Evolutionary conservation across 2,329 filamentous ascomycete species (phyloP).

Genomic region (Alternaria tenuissima): DNA sequence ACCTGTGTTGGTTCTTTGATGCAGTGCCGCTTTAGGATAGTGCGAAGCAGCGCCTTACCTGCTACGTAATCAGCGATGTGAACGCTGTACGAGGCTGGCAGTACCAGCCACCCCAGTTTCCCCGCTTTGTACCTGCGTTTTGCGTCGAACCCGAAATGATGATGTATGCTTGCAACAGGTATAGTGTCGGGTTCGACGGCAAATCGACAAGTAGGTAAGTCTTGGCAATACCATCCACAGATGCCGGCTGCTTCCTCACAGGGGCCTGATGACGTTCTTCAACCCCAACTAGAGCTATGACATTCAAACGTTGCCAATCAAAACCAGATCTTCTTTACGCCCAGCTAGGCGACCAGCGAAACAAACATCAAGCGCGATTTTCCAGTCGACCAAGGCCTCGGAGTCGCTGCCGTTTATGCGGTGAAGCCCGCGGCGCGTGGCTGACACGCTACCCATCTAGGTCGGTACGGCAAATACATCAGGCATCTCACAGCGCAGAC

Average conservation of each 20-base stretch:
- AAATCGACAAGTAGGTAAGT: background rate
- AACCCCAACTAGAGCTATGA: background rate
- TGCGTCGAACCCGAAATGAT: background rate
- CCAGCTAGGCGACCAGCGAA: background rate
- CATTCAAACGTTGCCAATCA: conserved; percentile 1
- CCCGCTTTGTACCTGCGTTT: conserved; percentile 13
- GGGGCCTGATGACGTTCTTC: conserved; percentile 15
- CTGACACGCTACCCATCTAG: background rate
- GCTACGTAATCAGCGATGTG: background rate
- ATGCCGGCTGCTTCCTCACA: conserved; percentile 12
- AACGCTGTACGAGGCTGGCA: background rate
- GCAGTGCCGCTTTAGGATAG: background rate
- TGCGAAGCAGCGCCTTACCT: background rate
- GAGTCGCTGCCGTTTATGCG: conserved; percentile 2
- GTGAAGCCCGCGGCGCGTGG: conserved; percentile 2
- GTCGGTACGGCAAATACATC: background rate
- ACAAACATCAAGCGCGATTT: background rate
- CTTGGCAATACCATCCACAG: conserved; percentile 16
- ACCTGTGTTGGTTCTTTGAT: background rate
- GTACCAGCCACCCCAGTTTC: conserved; percentile 1
- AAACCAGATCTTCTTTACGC: background rate
- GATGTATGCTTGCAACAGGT: conserved; percentile 4
- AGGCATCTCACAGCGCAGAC: conserved; percentile 9
- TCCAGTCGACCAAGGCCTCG: background rate
- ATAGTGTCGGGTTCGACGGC: conserved; percentile 5